phyloP scores from a whole-genome alignment of 768 basidiomycete species.

The button mushroom (Agaricus bisporus) region DNA sequence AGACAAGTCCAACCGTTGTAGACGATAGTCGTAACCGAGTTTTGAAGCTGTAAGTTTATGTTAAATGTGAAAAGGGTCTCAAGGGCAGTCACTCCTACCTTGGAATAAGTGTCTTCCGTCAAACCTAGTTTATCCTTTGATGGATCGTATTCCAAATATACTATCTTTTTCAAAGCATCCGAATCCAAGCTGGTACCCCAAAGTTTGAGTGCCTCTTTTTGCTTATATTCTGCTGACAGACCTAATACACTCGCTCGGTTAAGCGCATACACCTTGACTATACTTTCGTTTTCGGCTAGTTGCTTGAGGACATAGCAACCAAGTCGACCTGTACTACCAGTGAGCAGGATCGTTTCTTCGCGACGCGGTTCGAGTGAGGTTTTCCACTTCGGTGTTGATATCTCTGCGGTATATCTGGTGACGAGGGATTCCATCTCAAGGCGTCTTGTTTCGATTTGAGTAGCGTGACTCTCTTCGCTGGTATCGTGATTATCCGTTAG shows the following conservation, averaged over 20 bases:
- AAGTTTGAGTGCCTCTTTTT: neutral
- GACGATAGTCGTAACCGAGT: neutral
- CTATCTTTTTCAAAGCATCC: neutral
- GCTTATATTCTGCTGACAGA: neutral
- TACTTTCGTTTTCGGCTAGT: slow-evolving; percentile 16
- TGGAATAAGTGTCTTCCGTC: neutral
- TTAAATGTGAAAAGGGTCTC: neutral
- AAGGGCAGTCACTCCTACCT: neutral
- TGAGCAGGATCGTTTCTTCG: slow-evolving; percentile 24
- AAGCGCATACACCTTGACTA: slow-evolving; percentile 19
- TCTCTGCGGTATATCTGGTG: neutral
- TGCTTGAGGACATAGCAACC: slow-evolving; percentile 28
- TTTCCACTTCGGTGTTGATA: neutral
- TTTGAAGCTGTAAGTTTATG: slow-evolving; percentile 14
- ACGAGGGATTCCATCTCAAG: neutral
- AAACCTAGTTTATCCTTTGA: neutral
- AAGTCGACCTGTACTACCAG: slow-evolving; percentile 32
- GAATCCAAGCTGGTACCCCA: neutral
- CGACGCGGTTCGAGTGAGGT: neutral
- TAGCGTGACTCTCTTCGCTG: neutral
- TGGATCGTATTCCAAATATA: neutral
- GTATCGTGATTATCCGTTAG: neutral
- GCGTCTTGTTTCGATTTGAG: neutral
- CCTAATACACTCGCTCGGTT: neutral
- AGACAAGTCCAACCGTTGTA: neutral